These are phyloP conservation scores for Gonium pectorale DNA, from an alignment of 139 green algal genomes.

Conservation along the genomic window DNA sequence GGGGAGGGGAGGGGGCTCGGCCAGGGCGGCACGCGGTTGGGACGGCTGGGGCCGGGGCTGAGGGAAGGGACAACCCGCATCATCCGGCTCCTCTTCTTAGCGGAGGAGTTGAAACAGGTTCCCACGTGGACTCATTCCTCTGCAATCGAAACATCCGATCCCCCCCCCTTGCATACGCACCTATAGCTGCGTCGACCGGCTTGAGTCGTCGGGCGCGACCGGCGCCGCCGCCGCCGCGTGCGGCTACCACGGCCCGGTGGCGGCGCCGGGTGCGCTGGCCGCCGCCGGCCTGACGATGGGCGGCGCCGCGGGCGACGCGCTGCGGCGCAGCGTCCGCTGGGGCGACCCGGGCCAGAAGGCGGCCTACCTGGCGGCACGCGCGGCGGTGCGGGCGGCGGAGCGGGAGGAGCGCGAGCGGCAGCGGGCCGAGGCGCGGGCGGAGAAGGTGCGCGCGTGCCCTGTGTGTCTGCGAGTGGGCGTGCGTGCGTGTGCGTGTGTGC, in stretches of 20 bases:
- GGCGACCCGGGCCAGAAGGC: not conserved
- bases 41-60: not conserved
- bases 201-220: not conserved
- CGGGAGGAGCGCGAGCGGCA: slow-evolving; percentile 15
- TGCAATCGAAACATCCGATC: not conserved
- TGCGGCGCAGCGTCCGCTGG: not conserved
- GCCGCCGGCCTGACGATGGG: not conserved
- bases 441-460: slow-evolving; percentile 23
- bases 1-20: not conserved
- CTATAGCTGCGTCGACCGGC: not conserved
- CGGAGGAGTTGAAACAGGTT: too few relatives aligned
- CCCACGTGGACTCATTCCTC: too few relatives aligned
- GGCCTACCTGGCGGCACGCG: slow-evolving; percentile 13
- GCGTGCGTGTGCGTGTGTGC: too few relatives aligned
- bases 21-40: not conserved
- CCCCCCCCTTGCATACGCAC: not conserved
- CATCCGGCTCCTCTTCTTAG: too few relatives aligned
- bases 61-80: too few relatives aligned
- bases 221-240: not conserved
- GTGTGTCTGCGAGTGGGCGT: too few relatives aligned
- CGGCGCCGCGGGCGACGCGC: not conserved
- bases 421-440: slow-evolving; percentile 17
- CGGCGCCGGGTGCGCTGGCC: not conserved
- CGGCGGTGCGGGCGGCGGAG: slow-evolving; percentile 22
- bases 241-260: too few relatives aligned